A percentile compares a stretch with the other conserved stretches of the same genome.
These are phyloP conservation scores for Ophiostoma sp. DNA, from an alignment of 2,329 filamentous ascomycete species.

Conservation along the genomic window DNA sequence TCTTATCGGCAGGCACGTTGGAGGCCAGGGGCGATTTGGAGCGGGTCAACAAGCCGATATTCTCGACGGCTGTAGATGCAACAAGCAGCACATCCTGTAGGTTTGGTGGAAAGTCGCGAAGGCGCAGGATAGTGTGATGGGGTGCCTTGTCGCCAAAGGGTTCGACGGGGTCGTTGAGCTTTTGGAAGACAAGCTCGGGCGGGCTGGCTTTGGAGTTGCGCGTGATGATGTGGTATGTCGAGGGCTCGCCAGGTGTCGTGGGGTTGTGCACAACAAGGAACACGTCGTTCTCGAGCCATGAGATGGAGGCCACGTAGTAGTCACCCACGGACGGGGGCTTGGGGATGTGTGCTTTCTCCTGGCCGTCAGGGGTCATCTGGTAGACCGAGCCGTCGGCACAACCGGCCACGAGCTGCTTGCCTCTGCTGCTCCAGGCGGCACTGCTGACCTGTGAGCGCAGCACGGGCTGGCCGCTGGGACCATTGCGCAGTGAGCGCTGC, in stretches of 20 bases:
- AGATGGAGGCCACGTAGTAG: conserved; percentile 72
- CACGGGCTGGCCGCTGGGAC: conserved; percentile 54
- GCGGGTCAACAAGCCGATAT: conserved; percentile 72
- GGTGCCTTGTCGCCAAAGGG: conserved; percentile 64
- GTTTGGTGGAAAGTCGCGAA: conserved; percentile 74
- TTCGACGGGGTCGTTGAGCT: conserved; percentile 67
- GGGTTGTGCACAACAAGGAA: conserved; percentile 78
- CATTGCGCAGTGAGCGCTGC: conserved; percentile 53
- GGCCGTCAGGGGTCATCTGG: conserved; percentile 80
- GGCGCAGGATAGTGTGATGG: conserved; percentile 70
- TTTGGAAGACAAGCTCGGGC: conserved; percentile 64
- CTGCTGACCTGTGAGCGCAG: conserved; percentile 74
- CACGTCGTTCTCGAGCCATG: conserved; percentile 83
- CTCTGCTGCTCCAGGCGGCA: conserved; percentile 84
- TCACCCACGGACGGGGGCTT: conserved; percentile 62
- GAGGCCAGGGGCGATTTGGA: conserved; percentile 62
- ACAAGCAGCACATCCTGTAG: conserved; percentile 78
- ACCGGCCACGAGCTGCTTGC: conserved; percentile 88
- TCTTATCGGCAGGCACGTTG: conserved; percentile 53
- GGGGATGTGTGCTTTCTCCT: conserved; percentile 71
- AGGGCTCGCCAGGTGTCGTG: conserved; percentile 54
- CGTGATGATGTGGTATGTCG: conserved; percentile 74
- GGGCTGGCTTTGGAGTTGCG: conserved; percentile 51
- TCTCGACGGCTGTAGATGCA: conserved; percentile 71
- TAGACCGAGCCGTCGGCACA: conserved; percentile 71